A percentile compares a stretch with the other conserved stretches of the same genome.
Evolutionary conservation across 2,329 filamentous ascomycete species (phyloP).

Genomic region (Pestalotiopsis sp.): DNA sequence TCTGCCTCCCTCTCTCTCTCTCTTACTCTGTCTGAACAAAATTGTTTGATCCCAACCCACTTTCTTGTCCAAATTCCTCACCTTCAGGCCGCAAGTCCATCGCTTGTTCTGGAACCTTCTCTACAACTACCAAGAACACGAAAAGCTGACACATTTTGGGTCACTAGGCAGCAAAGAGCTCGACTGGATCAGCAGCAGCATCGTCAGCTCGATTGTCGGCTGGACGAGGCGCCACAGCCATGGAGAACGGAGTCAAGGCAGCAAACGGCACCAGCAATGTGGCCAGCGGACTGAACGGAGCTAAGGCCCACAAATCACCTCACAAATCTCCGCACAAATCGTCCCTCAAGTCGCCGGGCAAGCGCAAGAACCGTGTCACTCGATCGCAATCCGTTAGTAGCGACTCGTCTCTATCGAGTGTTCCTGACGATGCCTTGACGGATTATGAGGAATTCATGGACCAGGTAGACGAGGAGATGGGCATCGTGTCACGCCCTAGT

Average conservation of each 20-base stretch:
- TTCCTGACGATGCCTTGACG: constrained; percentile 33
- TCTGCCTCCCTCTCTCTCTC: too few species aligned
- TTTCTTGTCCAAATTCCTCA: too few species aligned
- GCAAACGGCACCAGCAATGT: not conserved
- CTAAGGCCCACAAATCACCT: constrained; percentile 20
- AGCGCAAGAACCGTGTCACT: constrained; percentile 23
- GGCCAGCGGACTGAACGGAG: constrained; percentile 1
- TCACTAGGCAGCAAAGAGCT: too few species aligned
- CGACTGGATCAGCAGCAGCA: not conserved
- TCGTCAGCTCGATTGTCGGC: not conserved
- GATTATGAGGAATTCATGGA: constrained; percentile 32
- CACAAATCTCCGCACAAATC: constrained; percentile 22
- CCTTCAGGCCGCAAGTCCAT: too few species aligned
- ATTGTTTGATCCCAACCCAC: too few species aligned
- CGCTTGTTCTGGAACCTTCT: too few species aligned
- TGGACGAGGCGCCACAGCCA: not conserved
- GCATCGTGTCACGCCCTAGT: constrained; percentile 26
- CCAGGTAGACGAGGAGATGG: constrained; percentile 29
- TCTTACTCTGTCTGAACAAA: too few species aligned
- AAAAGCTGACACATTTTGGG: too few species aligned
- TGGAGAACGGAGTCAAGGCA: not conserved
- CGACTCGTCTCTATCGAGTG: constrained; percentile 33
- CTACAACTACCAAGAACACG: too few species aligned
- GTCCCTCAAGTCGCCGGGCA: constrained; percentile 17
- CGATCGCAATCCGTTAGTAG: constrained; percentile 32